A percentile compares a stretch with the other conserved stretches of the same genome.
Evolutionary conservation across 108 stramenopile genomes (phyloP).

Genomic region (Cyclotella baltica): DNA sequence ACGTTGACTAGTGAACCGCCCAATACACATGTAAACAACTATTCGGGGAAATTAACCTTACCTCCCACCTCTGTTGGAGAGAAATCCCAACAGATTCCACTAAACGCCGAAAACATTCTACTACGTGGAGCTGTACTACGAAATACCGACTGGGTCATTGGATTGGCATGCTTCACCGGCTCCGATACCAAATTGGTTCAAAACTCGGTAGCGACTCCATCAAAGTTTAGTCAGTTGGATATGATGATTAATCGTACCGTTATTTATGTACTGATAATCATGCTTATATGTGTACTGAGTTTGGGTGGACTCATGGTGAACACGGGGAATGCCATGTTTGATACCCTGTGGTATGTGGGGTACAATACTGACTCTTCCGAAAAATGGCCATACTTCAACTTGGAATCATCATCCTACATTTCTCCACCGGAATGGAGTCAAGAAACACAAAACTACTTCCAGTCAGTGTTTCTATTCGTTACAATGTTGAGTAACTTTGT

Average conservation of each 20-base stretch:
- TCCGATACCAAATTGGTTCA: constrained; percentile 93
- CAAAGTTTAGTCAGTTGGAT: constrained; percentile 94
- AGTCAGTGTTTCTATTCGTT: constrained; percentile 78
- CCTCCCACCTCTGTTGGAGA: constrained; percentile 57
- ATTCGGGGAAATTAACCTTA: constrained; percentile 81
- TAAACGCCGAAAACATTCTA: constrained; percentile 89
- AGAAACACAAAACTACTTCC: constrained; percentile 65
- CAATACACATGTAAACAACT: constrained; percentile 93
- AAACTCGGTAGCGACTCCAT: constrained; percentile 91
- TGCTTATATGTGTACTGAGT: constrained; percentile 64
- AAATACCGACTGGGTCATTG: constrained; percentile 97
- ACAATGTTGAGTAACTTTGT: constrained; percentile 90
- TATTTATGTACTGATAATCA: constrained; percentile 85
- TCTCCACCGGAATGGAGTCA: constrained; percentile 66
- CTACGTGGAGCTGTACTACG: constrained; percentile 94
- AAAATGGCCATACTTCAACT: constrained; percentile 81
- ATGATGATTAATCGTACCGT: constrained; percentile 80
- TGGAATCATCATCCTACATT: constrained; percentile 17
- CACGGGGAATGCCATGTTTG: constrained; percentile 47
- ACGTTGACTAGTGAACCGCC: constrained; percentile 86
- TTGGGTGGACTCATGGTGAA: constrained; percentile 54
- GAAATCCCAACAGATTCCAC: constrained; percentile 64
- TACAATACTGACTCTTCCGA: constrained; percentile 56
- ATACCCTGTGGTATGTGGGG: constrained; percentile 72
- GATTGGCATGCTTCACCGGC: constrained; percentile 95